Evolutionary conservation across 257 asterid species (phyloP).

Genomic region (Striga asiatica): DNA sequence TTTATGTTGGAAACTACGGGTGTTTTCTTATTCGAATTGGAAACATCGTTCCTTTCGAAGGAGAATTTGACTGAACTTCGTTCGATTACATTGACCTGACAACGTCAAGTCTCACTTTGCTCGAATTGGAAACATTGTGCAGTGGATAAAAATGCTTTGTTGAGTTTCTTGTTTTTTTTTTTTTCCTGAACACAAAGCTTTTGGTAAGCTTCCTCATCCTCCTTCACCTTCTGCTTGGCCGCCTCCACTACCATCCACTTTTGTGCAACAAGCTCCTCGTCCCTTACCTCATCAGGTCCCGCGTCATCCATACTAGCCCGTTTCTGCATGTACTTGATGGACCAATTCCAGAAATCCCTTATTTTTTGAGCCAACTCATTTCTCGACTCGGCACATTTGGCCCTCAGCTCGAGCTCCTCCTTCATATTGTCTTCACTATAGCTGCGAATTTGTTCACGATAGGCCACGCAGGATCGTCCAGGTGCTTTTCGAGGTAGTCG

Average conservation of each 20-base stretch:
- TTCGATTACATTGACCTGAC: too few species aligned
- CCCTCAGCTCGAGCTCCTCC: slow-evolving; percentile 70
- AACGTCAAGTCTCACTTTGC: too few species aligned
- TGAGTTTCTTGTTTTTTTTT: too few species aligned
- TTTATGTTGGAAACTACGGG: too few species aligned
- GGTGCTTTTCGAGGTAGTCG: slow-evolving; percentile 61
- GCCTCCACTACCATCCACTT: slow-evolving; percentile 41
- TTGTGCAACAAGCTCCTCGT: slow-evolving; percentile 33
- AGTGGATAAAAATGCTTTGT: too few species aligned
- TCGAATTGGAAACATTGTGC: too few species aligned
- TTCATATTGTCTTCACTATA: slow-evolving; percentile 45
- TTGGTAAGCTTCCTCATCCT: slow-evolving; percentile 53
- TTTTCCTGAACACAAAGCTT: slow-evolving; percentile 67
- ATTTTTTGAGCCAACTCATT: slow-evolving; percentile 53
- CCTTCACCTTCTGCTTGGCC: slow-evolving; percentile 48
- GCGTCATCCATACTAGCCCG: slow-evolving; percentile 52
- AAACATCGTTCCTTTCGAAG: too few species aligned
- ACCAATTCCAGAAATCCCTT: slow-evolving; percentile 70
- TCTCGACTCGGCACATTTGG: slow-evolving; percentile 53
- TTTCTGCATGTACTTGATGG: slow-evolving; percentile 51
- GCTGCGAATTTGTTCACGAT: slow-evolving; percentile 67
- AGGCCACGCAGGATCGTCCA: slow-evolving; percentile 64
- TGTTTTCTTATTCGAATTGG: too few species aligned
- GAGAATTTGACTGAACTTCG: too few species aligned
- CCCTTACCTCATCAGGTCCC: slow-evolving; percentile 44